Percentiles rank a stretch among this genome's conserved stretches.
phyloP scores from a whole-genome alignment of 345 rosid species.

The Dovyalis caffra region DNA sequence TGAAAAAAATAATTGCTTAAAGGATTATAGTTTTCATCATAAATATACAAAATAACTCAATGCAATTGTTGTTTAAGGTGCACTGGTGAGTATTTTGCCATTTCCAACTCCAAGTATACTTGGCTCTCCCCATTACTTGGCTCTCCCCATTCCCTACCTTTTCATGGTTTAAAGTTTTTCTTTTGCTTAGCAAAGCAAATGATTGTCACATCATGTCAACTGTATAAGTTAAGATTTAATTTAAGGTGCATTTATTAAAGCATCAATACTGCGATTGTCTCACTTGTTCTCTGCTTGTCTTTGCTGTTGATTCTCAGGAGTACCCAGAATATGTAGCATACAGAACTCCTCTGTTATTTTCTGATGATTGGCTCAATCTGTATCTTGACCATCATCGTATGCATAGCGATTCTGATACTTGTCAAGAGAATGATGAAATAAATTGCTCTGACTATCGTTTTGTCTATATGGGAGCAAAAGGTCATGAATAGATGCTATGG shows the following conservation, averaged over 20 bases:
- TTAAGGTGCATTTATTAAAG: conserved; percentile 6
- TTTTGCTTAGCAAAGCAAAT: neutral
- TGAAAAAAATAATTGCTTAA: neutral
- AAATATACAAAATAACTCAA: no score
- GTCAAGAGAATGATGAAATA: conserved; percentile 54
- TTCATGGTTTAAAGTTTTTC: neutral
- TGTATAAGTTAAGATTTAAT: no score
- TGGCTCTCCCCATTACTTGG: neutral
- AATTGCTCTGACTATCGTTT: conserved; percentile 93
- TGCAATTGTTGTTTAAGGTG: neutral
- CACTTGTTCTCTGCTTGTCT: conserved; percentile 1
- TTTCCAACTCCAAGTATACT: neutral
- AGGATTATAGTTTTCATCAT: no score
- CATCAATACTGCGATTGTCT: conserved; percentile 6
- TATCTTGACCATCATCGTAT: conserved; percentile 70
- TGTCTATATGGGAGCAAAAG: conserved; percentile 97
- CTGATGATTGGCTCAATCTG: conserved; percentile 89
- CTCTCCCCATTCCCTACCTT: neutral
- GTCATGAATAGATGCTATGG: conserved; percentile 34
- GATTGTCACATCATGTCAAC: no score
- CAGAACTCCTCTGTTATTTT: conserved; percentile 55
- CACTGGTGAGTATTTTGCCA: neutral
- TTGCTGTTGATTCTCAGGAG: conserved; percentile 55
- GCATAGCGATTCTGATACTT: conserved; percentile 53
- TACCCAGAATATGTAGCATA: conserved; percentile 77